Base-by-base conservation (phyloP, 768 basidiomycete species). In the Saitozyma sp. region DNA sequence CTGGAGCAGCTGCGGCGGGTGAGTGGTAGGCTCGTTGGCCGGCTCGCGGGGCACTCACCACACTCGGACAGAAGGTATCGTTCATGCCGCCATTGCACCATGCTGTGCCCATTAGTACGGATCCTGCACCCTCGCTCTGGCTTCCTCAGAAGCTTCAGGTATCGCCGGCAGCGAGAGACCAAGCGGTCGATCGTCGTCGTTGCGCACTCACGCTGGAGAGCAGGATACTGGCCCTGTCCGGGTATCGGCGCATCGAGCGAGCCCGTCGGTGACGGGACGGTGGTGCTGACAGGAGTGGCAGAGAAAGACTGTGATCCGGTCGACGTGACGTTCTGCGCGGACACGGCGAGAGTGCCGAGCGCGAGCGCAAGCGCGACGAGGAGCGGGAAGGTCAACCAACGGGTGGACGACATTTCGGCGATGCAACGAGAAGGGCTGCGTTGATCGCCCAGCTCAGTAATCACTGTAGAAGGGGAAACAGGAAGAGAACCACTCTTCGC, bases 251-350 rank as follows among this genome's bases (percentile, higher is more conserved):
- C 78, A 45, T 80, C 80, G 40, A 85, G 78, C 13, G 88, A 66
- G 0, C 80, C 85, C 0, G 88, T 84, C 9, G 89, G 84, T 61
- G 84, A 87, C 6, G 91, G 86, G 0, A 86, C 82, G 41, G 86
- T 82, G 0, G 91, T 90, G 14, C 84, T 81, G 42, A 86, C 74
- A 2, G 74, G 74, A 16, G 74, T 72, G 13, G 74, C 60, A 5
- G 69, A 70, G 60, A 75, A 75, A 8, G 72, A 70, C 0, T 54
- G 10, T 2, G 66, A 68, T 11, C 59, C 52, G 0, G 64, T 63
- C 19, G 55, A 59, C 17, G 71, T 68, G n/a, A 56, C 56, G 41
- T 67, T 70, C 43, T 68, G 66, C 16, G 62, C 62, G 17, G 20
- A 9, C 13, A 20, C 57, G 9, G 37, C 17, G 38, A 50, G 53